phyloP scores from a whole-genome alignment of 129 eudicot species.

The Pseudognaphalium luteoalbum region DNA sequence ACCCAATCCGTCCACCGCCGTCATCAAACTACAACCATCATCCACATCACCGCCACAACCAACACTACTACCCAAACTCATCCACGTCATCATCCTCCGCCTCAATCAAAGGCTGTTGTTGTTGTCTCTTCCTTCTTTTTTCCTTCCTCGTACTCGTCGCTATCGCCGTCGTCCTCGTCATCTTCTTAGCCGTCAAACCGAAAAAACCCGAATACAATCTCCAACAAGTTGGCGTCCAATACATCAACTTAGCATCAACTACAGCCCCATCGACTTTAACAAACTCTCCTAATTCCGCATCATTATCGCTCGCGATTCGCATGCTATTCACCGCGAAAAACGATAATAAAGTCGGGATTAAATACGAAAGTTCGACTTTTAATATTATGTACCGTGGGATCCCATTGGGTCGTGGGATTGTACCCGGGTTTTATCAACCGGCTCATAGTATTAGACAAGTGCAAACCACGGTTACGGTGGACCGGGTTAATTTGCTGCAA shows the following conservation, averaged over 20 bases:
- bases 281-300: slow-evolving; percentile 48
- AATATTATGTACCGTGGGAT: slow-evolving; percentile 92
- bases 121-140: slow-evolving; percentile 92
- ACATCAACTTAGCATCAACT: slow-evolving; percentile 51
- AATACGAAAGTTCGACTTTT: slow-evolving; percentile 75
- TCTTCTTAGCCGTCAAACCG: slow-evolving; percentile 79
- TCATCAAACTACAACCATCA: slow-evolving; percentile 33
- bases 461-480: slow-evolving; percentile 65
- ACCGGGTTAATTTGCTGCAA: slow-evolving; percentile 67
- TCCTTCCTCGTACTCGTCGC: slow-evolving; percentile 75
- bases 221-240: slow-evolving; percentile 78
- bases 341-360: slow-evolving; percentile 84
- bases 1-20: slow-evolving; percentile 25
- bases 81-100: slow-evolving; percentile 56
- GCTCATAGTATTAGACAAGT: slow-evolving; percentile 74
- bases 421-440: slow-evolving; percentile 75
- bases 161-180: slow-evolving; percentile 74
- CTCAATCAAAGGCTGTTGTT: slow-evolving; percentile 90
- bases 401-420: slow-evolving; percentile 75
- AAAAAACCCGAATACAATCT: slow-evolving; percentile 80
- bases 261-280: slow-evolving; percentile 32
- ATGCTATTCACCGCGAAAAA: slow-evolving; percentile 64
- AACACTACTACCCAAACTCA: slow-evolving; percentile 49
- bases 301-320: slow-evolving; percentile 66
- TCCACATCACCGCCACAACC: slow-evolving; percentile 14